Base-by-base conservation (phyloP, 2,329 filamentous ascomycete species). In the Knufia petricola region DNA sequence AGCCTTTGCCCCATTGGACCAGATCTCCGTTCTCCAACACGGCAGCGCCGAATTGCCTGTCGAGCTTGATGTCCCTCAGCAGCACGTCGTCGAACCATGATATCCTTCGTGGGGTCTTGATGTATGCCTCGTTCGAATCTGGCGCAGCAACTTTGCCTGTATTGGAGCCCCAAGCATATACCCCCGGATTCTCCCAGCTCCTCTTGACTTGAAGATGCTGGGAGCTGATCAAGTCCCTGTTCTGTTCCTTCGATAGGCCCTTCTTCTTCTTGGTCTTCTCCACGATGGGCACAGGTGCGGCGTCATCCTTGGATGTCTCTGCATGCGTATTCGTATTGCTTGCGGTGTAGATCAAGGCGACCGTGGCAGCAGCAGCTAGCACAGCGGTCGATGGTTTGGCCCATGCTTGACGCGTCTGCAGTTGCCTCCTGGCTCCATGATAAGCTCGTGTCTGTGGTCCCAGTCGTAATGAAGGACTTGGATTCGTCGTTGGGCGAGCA, bases 121-220 rank as follows among this genome's bases (percentile, higher is more conserved):
- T 74, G 53, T 82, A 77, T 24, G 72, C 70, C 48, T 95, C 88
- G 45, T 83, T 76, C 7, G 85, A 90, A 54, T 84, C 81, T 1
- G 89, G 88, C 36, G 89, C 88, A 31, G 85, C 86, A n/a, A 95
- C 89, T 58, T 77, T 78, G 52, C 88, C 87, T 13, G 73, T 71
- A 60, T 98, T 98, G 15, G 84, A 87, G 0, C 92, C 92, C 90
- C 92, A 98, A 3, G 84, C 81, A 66, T 94, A 96, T 0, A 96
- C 84, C 1, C 89, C 92, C 0, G 92, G 90, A 52, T 85, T 82
- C 66, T 81, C 79, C 72, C 79, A 77, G 66, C 86, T 94, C 61
- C 79, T 80, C 69, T 85, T 87, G 50, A 95, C 85, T 69, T 95
- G 90, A 4, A 87, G 69, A 67, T 94, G 87, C 63, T 94, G 87